These are phyloP conservation scores for Tetracladium marchalianum DNA, from an alignment of 495 filamentous ascomycete species.

Conservation along the genomic window DNA sequence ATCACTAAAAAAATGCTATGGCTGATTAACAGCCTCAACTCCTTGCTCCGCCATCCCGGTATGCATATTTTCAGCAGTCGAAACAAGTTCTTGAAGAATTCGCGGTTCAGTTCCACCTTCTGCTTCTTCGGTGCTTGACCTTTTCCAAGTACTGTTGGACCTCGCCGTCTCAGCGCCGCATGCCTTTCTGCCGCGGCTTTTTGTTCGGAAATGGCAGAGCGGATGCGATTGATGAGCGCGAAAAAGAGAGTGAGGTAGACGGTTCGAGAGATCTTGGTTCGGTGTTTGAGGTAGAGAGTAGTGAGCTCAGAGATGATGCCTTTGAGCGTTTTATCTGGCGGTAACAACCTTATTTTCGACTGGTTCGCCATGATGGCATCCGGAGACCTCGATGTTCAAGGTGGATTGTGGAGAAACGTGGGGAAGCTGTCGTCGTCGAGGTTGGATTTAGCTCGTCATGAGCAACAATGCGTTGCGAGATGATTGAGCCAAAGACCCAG, in stretches of 20 bases:
- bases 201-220: conserved; percentile 85
- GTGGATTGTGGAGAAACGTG: conserved; percentile 1
- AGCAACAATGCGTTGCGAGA: too few relatives aligned
- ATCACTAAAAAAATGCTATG: conserved; percentile 77
- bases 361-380: conserved; percentile 55
- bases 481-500: too few relatives aligned
- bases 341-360: conserved; percentile 55
- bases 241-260: conserved; percentile 89
- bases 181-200: conserved; percentile 75
- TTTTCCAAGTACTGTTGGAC: conserved; percentile 35
- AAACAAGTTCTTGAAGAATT: conserved; percentile 85
- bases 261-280: conserved; percentile 79
- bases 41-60: conserved; percentile 81
- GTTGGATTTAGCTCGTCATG: conserved; percentile 1
- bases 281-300: conserved; percentile 69
- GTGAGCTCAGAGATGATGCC: conserved; percentile 64
- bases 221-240: conserved; percentile 79
- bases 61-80: conserved; percentile 77
- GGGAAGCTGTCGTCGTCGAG: conserved; percentile 7
- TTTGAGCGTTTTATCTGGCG: conserved; percentile 59
- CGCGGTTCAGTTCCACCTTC: conserved; percentile 86
- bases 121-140: conserved; percentile 41
- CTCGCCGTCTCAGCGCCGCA: conserved; percentile 47
- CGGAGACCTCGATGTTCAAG: background rate
- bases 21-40: conserved; percentile 72